Base-by-base conservation (phyloP, 805 yeast genomes). In the Ogataea neopini region DNA sequence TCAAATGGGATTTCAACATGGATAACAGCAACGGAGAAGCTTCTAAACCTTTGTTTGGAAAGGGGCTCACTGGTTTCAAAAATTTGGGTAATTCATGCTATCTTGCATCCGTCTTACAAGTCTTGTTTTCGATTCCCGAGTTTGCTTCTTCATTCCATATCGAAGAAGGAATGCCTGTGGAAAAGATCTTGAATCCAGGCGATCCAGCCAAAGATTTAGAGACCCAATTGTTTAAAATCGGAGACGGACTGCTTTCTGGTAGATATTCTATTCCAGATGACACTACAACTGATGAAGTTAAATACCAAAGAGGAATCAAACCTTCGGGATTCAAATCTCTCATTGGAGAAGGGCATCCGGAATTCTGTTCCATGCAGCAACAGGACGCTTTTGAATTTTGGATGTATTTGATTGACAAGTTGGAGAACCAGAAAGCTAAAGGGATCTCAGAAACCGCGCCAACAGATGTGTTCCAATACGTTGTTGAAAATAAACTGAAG, bases 361-460 rank as follows among this genome's bases (percentile, higher is more conserved):
- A 94, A 60, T 94, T 94, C 58, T 74, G 83, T 38, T 83, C 96
- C 0, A 87, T 84, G 75, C 80, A 83, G 56, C 99, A 94, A 63
- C 99, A 94, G 65, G 99, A 94, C 70, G 94, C 98, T 0, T 86
- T 83, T 71, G 99, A 94, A 64, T 94, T 90, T 61, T 77, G 90
- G 67, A 67, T 80, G 4, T 86, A 82, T 61, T 65, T 92, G 7
- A 60, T 83, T 23, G 86, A 84, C 47, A 76, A 79, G 52, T 64
- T 90, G 22, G 91, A 86, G 52, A 62, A 64, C 4, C 64, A 71
- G 41, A 68, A 76, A 25, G 65, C 70, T 0, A 52, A 54, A 11
- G 53, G 64, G 8, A 49, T 58, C 6, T 66, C 71, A 26, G 53
- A 52, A 0, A 69, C 70, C 22, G 40, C 43, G 15, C 82, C 88